Base-by-base conservation (phyloP, 2,329 filamentous ascomycete species). In the Incumbomyces lentus region DNA sequence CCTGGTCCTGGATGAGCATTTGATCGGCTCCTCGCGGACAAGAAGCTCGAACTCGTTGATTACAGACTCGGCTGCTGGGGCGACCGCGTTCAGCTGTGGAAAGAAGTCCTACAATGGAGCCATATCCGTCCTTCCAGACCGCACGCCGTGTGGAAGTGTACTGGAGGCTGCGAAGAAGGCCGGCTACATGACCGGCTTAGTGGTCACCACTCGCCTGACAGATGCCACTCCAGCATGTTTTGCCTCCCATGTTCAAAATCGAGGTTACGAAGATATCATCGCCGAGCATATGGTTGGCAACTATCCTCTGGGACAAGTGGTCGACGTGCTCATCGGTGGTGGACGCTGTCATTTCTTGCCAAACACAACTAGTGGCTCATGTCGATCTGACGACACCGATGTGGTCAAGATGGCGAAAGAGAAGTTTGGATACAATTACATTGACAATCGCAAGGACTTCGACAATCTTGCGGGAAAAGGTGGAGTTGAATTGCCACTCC, bases 211-310 rank as follows among this genome's bases (percentile, higher is more conserved):
- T 0, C 79, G 90, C 51, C 80, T 96, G 51, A 95, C 92, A 3
- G 92, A 98, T 68, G 92, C 92, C 3, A 98, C 92, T 1, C 92
- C 92, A 1, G 92, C 92, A 1, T 94, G 87, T 65, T 98, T 98
- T 63, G 88, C 87, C 3, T 81, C 86, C 39, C 92, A 96, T 62
- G 92, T 88, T 13, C 80, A 87, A 52, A 71, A 79, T 53, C 79
- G 92, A 41, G 69, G 74, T 50, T 86, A 94, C 68, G 85, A 93
- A 63, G 89, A 96, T 63, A 77, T 84, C 42, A 95, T 98, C 59
- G 92, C 92, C 1, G 75, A 90, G 59, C 92, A 98, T 63, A 84
- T 96, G 71, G 72, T 95, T 39, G 92, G 92, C 32, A 79, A 90
- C 52, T 84, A 94, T 40, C 84, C 86, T 1, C 72, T 98, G 11